phyloP scores from a whole-genome alignment of 768 basidiomycete genomes.

The Phylloporus rhodoxanthus region DNA sequence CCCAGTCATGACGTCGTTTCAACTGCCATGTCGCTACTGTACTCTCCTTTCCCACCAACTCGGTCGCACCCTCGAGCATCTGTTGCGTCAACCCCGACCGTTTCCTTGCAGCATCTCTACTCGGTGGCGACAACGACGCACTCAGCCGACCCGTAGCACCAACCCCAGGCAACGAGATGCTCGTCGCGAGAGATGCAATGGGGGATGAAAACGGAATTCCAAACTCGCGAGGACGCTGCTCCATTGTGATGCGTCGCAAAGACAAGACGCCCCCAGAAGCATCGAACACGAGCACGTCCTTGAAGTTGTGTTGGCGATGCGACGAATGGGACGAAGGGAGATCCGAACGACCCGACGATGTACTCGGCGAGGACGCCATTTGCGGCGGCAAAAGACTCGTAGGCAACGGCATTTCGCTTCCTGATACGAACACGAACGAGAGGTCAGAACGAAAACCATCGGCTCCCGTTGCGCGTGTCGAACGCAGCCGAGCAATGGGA shows the following conservation, averaged over 20 bases:
- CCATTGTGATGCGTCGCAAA: slow-evolving; percentile 48
- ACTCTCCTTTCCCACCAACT: slow-evolving; percentile 34
- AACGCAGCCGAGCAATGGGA: slow-evolving; percentile 53
- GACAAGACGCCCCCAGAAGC: slow-evolving; percentile 50
- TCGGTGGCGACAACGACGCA: slow-evolving; percentile 22
- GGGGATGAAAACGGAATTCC: slow-evolving; percentile 24
- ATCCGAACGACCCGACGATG: slow-evolving; percentile 27
- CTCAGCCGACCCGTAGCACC: slow-evolving; percentile 39
- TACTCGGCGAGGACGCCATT: slow-evolving; percentile 20
- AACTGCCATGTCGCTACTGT: slow-evolving; percentile 65
- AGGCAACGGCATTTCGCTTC: slow-evolving; percentile 32
- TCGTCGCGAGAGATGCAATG: slow-evolving; percentile 40
- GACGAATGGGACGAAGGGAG: slow-evolving; percentile 26
- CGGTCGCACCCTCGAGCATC: slow-evolving; percentile 32
- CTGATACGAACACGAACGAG: slow-evolving; percentile 50
- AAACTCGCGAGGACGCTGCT: slow-evolving; percentile 23
- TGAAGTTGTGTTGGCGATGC: slow-evolving; percentile 11
- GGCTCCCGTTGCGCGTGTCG: slow-evolving; percentile 24
- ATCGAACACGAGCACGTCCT: slow-evolving; percentile 56
- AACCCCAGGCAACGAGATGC: slow-evolving; percentile 56
- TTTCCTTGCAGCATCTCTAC: slow-evolving; percentile 23
- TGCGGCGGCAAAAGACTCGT: slow-evolving; percentile 33
- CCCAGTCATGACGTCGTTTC: slow-evolving; percentile 45
- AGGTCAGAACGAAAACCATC: slow-evolving; percentile 37
- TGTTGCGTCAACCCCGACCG: slow-evolving; percentile 32